Percentiles rank a stretch among this genome's conserved stretches.
These are phyloP conservation scores for Maudiozyma humilis DNA, from an alignment of 1,139 yeast genomes.

Conservation along the genomic window DNA sequence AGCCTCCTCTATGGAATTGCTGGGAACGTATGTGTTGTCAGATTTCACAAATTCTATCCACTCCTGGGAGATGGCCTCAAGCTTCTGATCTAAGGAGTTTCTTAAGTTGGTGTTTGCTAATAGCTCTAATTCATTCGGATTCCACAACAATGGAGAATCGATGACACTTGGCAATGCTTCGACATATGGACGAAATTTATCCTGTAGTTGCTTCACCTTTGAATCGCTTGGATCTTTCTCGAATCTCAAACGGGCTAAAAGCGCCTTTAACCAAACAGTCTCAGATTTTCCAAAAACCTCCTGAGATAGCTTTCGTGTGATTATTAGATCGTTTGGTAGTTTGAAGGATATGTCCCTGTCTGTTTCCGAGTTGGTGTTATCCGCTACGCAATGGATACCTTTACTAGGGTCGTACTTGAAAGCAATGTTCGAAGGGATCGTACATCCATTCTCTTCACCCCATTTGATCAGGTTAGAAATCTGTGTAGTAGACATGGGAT, in stretches of 20 bases:
- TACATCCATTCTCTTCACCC: constrained; percentile 45
- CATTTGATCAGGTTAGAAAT: constrained; percentile 31
- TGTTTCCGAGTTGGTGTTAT: constrained; percentile 8
- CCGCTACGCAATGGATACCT: constrained; percentile 38
- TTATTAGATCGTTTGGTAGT: constrained; percentile 37
- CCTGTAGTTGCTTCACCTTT: constrained; percentile 9
- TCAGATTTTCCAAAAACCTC: constrained; percentile 32
- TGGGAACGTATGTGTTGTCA: background rate
- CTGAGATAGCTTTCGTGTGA: constrained; percentile 39
- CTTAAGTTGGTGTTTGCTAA: constrained; percentile 55
- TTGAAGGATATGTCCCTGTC: constrained; percentile 20
- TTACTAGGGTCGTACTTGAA: constrained; percentile 27
- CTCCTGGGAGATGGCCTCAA: constrained; percentile 29
- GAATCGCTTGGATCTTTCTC: constrained; percentile 13
- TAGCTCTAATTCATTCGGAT: constrained; percentile 40
- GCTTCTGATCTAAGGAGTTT: constrained; percentile 31
- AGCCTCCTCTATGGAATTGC: constrained; percentile 2
- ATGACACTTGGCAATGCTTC: constrained; percentile 48
- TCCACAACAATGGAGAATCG: constrained; percentile 62
- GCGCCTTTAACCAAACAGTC: constrained; percentile 41
- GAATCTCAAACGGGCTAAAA: constrained; percentile 39
- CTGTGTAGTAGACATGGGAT: background rate
- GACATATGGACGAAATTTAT: constrained; percentile 43
- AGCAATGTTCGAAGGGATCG: constrained; percentile 30
- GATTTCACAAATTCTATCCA: constrained; percentile 23